Evolutionary conservation across 202 grass and related monocot genomes (phyloP), one percentile per base, ranked within the genome.

Genomic region (Panicum hallii): DNA sequence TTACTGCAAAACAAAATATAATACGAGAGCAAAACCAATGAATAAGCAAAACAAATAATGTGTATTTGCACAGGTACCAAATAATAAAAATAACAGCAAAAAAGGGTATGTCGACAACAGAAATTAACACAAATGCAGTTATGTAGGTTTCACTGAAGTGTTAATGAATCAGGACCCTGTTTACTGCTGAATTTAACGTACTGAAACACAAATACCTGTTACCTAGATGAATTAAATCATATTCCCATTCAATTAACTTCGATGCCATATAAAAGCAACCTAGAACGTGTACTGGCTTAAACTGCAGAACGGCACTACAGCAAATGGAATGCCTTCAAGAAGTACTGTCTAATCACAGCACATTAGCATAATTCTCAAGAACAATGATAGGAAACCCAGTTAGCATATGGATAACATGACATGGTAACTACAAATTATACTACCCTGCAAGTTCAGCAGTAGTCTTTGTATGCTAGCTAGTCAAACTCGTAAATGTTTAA

Each of bases 1-100:
- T 58, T 67, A 68, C 84, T 87, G 75, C 66, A 90, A 75, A 77
- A 84, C 13, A 71, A 53, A 78, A 5, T 68, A 46, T 13, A 36
- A 67, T 32, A 81, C 0, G 62, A 14, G 56, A 23, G 20, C 22
- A 38, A 75, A 45, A 70, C 9, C 44, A 67, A 64, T n/a, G 28
- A 63, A 28, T 64, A 77, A 72, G 42, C 14, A 19, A 81, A 75
- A 61, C 10, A 49, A 32, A 14, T 3, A 42, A 63, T 72, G 56
- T n/a, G n/a, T 3, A 42, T 43, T 50, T 75, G 50, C 5, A 20
- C 20, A 79, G 9, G 49, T 20, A 79, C 20, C 54, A 16, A 47
- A 65, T 38, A 20, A 56, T 6, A 67, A 15, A n/a, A 66, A 11
- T 26, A 26, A 26, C 26, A 43, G 3, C 41, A 48, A 40, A 67